These are phyloP conservation scores for Phytophthora aleatoria DNA, from an alignment of 352 stramenopile species.

Conservation along the genomic window DNA sequence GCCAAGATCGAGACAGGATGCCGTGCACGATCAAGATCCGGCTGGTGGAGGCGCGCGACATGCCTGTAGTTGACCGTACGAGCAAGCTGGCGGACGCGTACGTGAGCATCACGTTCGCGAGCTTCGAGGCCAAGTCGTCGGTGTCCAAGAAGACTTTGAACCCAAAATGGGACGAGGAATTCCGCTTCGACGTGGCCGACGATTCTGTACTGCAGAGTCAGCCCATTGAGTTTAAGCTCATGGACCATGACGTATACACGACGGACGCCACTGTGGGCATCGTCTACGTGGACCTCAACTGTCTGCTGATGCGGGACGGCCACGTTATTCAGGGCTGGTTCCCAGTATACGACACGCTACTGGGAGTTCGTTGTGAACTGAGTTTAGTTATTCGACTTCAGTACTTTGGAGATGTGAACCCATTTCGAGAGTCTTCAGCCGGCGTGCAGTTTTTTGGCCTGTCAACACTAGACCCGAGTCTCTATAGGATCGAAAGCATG, in stretches of 20 bases:
- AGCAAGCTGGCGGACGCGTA: constrained; percentile 87
- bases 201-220: constrained; percentile 98
- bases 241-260: constrained; percentile 95
- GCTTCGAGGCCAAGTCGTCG: constrained; percentile 88
- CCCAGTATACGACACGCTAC: constrained; percentile 97
- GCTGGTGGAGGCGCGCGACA: constrained; percentile 86
- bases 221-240: constrained; percentile 97
- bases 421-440: constrained; percentile 96
- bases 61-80: constrained; percentile 86
- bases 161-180: constrained; percentile 98
- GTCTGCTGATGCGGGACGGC: constrained; percentile 93
- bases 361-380: constrained; percentile 96
- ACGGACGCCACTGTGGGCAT: constrained; percentile 95
- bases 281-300: constrained; percentile 98
- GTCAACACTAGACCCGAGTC: constrained; percentile 90
- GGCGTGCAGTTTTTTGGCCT: constrained; percentile 98
- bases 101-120: constrained; percentile 88
- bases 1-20: constrained; percentile 45
- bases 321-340: constrained; percentile 97
- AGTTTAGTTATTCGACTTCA: constrained; percentile 95
- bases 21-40: constrained; percentile 92
- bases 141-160: constrained; percentile 94
- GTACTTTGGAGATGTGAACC: constrained; percentile 98
- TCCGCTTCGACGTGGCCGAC: constrained; percentile 98
- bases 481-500: constrained; percentile 91